Evolutionary conservation across 805 yeast species (phyloP).

Genomic region (Metschnikowia proteae): DNA sequence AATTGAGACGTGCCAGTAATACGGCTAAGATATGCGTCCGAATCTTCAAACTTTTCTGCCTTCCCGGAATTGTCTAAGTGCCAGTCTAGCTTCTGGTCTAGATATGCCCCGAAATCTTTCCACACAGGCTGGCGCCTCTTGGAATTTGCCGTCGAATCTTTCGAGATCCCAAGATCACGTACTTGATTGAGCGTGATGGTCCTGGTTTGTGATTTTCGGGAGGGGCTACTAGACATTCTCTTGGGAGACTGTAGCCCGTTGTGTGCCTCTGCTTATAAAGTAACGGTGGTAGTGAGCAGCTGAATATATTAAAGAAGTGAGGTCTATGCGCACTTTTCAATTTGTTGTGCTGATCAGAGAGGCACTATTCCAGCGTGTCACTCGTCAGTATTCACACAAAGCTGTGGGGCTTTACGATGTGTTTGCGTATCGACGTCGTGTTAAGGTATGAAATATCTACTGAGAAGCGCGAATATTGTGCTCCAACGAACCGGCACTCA

Average conservation of each 20-base stretch:
- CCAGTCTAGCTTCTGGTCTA: constrained; percentile 36
- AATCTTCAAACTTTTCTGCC: constrained; percentile 14
- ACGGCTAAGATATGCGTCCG: constrained; percentile 22
- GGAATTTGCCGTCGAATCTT: constrained; percentile 1
- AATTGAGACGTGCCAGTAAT: constrained; percentile 27
- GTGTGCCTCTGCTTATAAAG: background rate
- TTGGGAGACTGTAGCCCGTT: constrained; percentile 5
- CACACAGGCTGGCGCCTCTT: constrained; percentile 27
- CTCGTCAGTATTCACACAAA: constrained; percentile 1
- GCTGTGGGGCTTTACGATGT: background rate
- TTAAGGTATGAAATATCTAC: constrained; percentile 1
- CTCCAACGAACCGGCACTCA: background rate
- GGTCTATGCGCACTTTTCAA: background rate
- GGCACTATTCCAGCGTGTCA: constrained; percentile 3
- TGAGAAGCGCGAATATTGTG: background rate
- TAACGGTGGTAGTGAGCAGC: background rate
- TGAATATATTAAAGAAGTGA: background rate
- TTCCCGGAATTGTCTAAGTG: constrained; percentile 19
- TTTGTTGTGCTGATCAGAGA: background rate
- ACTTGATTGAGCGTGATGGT: constrained; percentile 17
- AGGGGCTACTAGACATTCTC: constrained; percentile 17
- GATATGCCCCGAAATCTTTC: constrained; percentile 43
- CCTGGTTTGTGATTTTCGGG: constrained; percentile 10
- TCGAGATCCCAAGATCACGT: constrained; percentile 12
- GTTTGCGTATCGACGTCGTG: constrained; percentile 3